Conservation (phyloP, 2,329 filamentous ascomycete genomes). For the Bertia moriformis region DNA sequence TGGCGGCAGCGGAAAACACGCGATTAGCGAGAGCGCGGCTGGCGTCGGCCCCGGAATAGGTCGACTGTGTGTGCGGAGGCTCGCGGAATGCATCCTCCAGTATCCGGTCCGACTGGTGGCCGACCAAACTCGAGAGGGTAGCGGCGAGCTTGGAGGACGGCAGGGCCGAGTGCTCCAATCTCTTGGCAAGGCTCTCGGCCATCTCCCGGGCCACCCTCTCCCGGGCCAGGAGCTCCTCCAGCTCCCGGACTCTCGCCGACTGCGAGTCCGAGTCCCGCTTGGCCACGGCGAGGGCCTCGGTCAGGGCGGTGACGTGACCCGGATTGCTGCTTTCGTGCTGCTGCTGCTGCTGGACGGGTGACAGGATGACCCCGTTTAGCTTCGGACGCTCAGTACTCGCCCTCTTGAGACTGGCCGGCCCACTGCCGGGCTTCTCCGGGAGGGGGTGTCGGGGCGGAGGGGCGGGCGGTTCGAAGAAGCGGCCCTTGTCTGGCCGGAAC, state of each 20-base stretch:
- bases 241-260: slow-evolving; percentile 60
- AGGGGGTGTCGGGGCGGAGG: slow-evolving; percentile 86
- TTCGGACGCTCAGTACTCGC: slow-evolving; percentile 34
- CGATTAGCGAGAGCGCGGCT: too few relatives aligned
- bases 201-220: slow-evolving; percentile 70
- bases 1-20: too few relatives aligned
- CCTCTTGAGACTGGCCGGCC: slow-evolving; percentile 46
- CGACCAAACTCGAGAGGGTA: too few relatives aligned
- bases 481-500: slow-evolving; percentile 60
- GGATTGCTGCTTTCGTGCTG: slow-evolving; percentile 30
- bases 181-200: slow-evolving; percentile 69
- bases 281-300: slow-evolving; percentile 69
- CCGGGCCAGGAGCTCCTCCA: slow-evolving; percentile 64
- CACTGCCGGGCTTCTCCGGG: slow-evolving; percentile 76
- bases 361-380: slow-evolving; percentile 38
- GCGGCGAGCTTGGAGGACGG: too few relatives aligned
- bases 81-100: neutral
- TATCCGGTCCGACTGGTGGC: neutral
- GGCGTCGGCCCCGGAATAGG: neutral
- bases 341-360: slow-evolving; percentile 23
- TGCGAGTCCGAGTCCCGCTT: slow-evolving; percentile 82
- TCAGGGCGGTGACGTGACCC: slow-evolving; percentile 69
- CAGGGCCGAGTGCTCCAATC: slow-evolving; percentile 30
- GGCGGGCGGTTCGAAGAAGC: slow-evolving; percentile 84
- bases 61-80: neutral